Conservation (phyloP, 148 eudicot species). For the Vaccinium myrtillus region DNA sequence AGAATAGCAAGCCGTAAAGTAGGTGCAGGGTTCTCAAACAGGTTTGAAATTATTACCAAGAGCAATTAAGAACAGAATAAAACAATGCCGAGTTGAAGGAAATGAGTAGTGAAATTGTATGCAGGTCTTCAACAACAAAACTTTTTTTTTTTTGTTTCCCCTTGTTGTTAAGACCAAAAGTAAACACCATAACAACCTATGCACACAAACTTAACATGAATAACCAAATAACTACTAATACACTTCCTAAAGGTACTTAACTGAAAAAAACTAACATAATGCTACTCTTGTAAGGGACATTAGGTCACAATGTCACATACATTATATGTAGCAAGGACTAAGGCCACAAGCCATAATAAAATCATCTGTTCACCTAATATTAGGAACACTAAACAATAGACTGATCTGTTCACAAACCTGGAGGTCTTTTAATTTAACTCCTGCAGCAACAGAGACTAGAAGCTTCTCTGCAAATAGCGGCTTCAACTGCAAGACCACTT, state of each 20-base stretch:
- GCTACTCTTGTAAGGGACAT: neutral
- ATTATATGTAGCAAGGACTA: neutral
- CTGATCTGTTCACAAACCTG: conserved; percentile 46
- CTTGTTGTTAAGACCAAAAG: neutral
- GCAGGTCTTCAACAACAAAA: neutral
- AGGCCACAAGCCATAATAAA: neutral
- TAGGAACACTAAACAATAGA: neutral
- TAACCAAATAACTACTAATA: neutral
- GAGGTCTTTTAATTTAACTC: conserved; percentile 75
- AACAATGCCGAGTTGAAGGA: neutral
- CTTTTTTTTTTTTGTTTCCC: neutral
- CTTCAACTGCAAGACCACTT: conserved; percentile 56
- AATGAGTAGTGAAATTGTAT: neutral
- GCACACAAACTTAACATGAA: neutral
- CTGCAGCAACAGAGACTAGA: conserved; percentile 91
- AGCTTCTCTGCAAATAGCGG: conserved; percentile 69
- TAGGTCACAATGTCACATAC: neutral
- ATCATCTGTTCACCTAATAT: neutral
- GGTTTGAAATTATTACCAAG: neutral
- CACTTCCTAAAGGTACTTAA: too few relatives aligned
- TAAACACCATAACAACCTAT: neutral
- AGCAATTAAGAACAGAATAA: neutral
- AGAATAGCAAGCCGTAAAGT: neutral
- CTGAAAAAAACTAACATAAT: neutral
- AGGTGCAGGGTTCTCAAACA: neutral